Evolutionary conservation across 2,329 filamentous ascomycete genomes (phyloP), one percentile per base, ranked within the genome.

Genomic region (Stagonosporopsis cucurbitacearum): DNA sequence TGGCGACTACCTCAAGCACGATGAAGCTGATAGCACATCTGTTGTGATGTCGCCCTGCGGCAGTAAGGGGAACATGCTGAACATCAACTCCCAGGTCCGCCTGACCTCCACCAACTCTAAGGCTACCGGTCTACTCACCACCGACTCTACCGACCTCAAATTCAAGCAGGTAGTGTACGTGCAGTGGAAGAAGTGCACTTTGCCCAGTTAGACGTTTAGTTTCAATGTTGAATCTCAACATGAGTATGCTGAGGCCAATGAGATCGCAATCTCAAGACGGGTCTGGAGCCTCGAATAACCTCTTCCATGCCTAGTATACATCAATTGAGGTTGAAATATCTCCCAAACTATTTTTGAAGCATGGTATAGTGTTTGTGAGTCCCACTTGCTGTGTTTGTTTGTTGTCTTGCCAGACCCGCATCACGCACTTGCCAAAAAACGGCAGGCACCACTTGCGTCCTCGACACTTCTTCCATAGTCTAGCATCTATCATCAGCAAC

Each of bases 1-100:
- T 37, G 73, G 72, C 46, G 72, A 75, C 58, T 77, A 76, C 62
- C 64, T 75, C 50, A 77, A 77, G 69, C 68, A 74, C 62, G 73
- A 77, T 58, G 59, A 71, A 46, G 76, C 81, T 54, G 75, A 78
- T 47, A 74, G 76, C 63, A 76, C 77, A 37, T 79, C 78, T 32
- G 74, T 76, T 36, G 79, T 83, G 57, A 84, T 81, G 81, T 82
- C 81, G 44, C 80, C 80, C 15, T 84, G 81, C 72, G 81, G 81
- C 48, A 67, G 72, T 20, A 75, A 78, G 35, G 80, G 79, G 54
- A 72, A 81, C 59, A 76, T 84, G 64, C 76, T 84, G 65, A 83
- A 83, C 73, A 81, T 84, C 75, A 83, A 84, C 75, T 82, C 80
- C 26, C 79, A 82, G 64, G 75, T 76, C 62, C 78, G 78, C 59